Conservation (phyloP, 352 stramenopile genomes). For the Phytophthora fragariaefolia region DNA sequence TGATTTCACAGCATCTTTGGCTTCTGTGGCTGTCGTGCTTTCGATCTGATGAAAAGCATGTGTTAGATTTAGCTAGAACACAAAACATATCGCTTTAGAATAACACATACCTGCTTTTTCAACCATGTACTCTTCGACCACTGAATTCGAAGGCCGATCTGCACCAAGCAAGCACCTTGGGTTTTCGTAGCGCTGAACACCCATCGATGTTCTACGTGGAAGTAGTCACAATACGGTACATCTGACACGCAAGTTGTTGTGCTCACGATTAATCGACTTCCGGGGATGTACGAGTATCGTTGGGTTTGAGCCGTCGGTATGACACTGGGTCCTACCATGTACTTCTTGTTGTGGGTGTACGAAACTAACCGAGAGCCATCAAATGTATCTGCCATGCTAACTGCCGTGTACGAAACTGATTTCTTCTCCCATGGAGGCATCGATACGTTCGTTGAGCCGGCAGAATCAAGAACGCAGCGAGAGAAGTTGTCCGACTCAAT, state of each 20-base stretch:
- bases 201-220: slow-evolving; percentile 87
- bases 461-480: slow-evolving; percentile 46
- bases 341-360: slow-evolving; percentile 90
- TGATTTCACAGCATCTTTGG: slow-evolving; percentile 59
- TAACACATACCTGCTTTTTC: slow-evolving; percentile 82
- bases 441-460: slow-evolving; percentile 65
- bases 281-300: slow-evolving; percentile 59
- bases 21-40: slow-evolving; percentile 73
- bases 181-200: slow-evolving; percentile 73
- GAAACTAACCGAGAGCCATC: slow-evolving; percentile 59
- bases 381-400: slow-evolving; percentile 67
- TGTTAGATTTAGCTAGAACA: too few relatives aligned
- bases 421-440: slow-evolving; percentile 60
- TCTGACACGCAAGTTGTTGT: slow-evolving; percentile 78
- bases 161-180: slow-evolving; percentile 43
- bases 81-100: too few relatives aligned
- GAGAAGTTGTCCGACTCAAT: slow-evolving; percentile 64
- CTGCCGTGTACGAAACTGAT: slow-evolving; percentile 55
- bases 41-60: slow-evolving; percentile 88
- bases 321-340: slow-evolving; percentile 81
- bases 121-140: slow-evolving; percentile 89
- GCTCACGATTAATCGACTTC: slow-evolving; percentile 67
- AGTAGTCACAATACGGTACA: slow-evolving; percentile 88
- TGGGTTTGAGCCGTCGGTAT: slow-evolving; percentile 82
- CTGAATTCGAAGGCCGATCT: slow-evolving; percentile 76